Evolutionary conservation across 2,329 filamentous ascomycete species (phyloP).

Genomic region (Hypoxylon sp.): DNA sequence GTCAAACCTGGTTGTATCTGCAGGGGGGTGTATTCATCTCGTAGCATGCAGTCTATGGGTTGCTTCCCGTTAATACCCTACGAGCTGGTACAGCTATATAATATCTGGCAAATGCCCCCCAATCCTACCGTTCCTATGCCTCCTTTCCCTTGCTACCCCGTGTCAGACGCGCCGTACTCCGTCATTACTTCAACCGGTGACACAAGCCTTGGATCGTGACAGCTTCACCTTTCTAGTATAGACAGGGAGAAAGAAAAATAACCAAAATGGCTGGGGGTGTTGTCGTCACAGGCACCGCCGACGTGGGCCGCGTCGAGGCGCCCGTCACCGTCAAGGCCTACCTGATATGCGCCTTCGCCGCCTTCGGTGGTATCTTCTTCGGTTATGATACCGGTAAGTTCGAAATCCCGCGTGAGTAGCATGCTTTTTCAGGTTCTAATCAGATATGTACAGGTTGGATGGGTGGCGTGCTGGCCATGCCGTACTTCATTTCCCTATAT

Average conservation of each 20-base stretch:
- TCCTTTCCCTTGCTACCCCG: constrained; percentile 34
- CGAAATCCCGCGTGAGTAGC: not conserved
- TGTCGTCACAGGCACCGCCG: constrained; percentile 56
- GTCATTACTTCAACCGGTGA: constrained; percentile 37
- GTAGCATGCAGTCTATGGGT: constrained; percentile 36
- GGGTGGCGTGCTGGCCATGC: constrained; percentile 60
- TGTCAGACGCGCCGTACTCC: constrained; percentile 43
- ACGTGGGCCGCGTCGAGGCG: constrained; percentile 73
- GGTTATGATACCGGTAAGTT: constrained; percentile 77
- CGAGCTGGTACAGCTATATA: constrained; percentile 45
- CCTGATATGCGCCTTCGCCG: constrained; percentile 76
- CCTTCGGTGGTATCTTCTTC: constrained; percentile 81
- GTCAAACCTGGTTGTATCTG: constrained; percentile 25
- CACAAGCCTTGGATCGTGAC: constrained; percentile 40
- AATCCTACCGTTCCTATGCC: constrained; percentile 38
- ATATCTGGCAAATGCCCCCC: constrained; percentile 43
- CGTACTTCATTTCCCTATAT: constrained; percentile 59
- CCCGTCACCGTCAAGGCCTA: constrained; percentile 78
- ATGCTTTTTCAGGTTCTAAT: constrained; percentile 12
- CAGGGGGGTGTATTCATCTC: constrained; percentile 35
- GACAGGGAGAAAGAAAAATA: constrained; percentile 36
- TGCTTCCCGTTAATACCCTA: constrained; percentile 36
- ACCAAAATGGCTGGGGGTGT: constrained; percentile 52
- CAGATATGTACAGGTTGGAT: constrained; percentile 61
- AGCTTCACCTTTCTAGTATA: constrained; percentile 35